Evolutionary conservation across 306 rosid genomes (phyloP).

Genomic region (Hippophae rhamnoides): DNA sequence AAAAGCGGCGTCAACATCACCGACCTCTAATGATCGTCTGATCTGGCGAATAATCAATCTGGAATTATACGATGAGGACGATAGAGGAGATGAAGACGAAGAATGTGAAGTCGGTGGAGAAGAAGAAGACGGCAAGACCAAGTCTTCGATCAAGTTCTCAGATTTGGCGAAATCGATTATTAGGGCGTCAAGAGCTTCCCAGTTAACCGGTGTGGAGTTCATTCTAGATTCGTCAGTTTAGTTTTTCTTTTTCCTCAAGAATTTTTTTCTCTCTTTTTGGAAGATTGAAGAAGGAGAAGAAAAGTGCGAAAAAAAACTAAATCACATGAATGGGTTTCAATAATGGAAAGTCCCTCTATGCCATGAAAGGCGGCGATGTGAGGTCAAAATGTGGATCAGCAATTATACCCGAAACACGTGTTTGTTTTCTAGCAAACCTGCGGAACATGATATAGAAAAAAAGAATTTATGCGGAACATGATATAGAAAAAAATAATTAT

Average conservation of each 20-base stretch:
- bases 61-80: constrained; percentile 77
- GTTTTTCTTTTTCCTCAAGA: constrained; percentile 13
- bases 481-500: too few species aligned
- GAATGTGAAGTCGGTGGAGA: constrained; percentile 26
- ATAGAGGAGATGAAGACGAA: constrained; percentile 36
- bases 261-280: neutral
- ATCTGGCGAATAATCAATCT: constrained; percentile 72
- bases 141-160: constrained; percentile 72
- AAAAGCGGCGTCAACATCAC: constrained; percentile 58
- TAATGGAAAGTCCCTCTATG: neutral
- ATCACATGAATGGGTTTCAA: constrained; percentile 3
- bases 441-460: too few species aligned
- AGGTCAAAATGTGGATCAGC: constrained; percentile 17
- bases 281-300: constrained; percentile 1
- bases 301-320: neutral
- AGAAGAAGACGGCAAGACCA: constrained; percentile 24
- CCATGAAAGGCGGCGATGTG: constrained; percentile 47
- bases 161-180: constrained; percentile 84
- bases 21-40: constrained; percentile 64
- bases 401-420: constrained; percentile 21
- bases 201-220: constrained; percentile 77
- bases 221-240: constrained; percentile 10
- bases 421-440: neutral
- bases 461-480: too few species aligned
- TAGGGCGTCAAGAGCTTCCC: constrained; percentile 87